These are phyloP conservation scores for Fonsecaea nubica DNA, from an alignment of 2,329 filamentous ascomycete species.

Conservation along the genomic window DNA sequence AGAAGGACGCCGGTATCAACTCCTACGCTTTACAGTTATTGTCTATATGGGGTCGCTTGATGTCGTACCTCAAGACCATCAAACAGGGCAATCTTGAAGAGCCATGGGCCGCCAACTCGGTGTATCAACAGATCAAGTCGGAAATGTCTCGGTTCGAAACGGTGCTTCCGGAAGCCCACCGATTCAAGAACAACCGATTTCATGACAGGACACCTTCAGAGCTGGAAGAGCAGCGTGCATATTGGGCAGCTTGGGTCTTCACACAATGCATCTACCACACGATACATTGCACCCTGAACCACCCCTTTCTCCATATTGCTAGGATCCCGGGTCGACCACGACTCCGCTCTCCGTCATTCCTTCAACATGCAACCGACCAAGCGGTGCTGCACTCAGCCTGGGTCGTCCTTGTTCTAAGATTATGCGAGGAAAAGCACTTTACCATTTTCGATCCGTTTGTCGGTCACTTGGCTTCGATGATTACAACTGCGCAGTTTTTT, in stretches of 20 bases:
- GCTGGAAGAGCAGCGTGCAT: conserved; percentile 24
- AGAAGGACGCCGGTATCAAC: conserved; percentile 31
- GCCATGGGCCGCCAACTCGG: conserved; percentile 31
- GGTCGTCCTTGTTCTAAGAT: conserved; percentile 31
- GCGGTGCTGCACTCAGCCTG: conserved; percentile 34
- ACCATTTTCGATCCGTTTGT: conserved; percentile 35
- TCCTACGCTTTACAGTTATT: conserved; percentile 32
- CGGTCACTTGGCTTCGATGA: conserved; percentile 33
- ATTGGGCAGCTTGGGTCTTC: conserved; percentile 36
- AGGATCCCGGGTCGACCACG: conserved; percentile 28
- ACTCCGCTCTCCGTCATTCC: conserved; percentile 36
- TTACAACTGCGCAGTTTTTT: conserved; percentile 33
- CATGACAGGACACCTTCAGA: conserved; percentile 22
- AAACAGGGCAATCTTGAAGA: conserved; percentile 31
- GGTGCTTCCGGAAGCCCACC: conserved; percentile 32
- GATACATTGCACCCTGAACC: conserved; percentile 35
- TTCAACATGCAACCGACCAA: conserved; percentile 37
- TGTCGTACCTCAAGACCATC: conserved; percentile 34
- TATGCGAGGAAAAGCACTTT: conserved; percentile 30
- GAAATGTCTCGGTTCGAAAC: conserved; percentile 36
- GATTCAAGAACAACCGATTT: conserved; percentile 33
- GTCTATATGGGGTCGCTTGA: conserved; percentile 34
- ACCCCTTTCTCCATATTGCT: conserved; percentile 36
- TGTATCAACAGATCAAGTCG: conserved; percentile 35
- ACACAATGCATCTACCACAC: conserved; percentile 35